Evolutionary conservation across 2,329 filamentous ascomycete genomes (phyloP), one percentile per base, ranked within the genome.

Genomic region (Diaporthe amygdali): DNA sequence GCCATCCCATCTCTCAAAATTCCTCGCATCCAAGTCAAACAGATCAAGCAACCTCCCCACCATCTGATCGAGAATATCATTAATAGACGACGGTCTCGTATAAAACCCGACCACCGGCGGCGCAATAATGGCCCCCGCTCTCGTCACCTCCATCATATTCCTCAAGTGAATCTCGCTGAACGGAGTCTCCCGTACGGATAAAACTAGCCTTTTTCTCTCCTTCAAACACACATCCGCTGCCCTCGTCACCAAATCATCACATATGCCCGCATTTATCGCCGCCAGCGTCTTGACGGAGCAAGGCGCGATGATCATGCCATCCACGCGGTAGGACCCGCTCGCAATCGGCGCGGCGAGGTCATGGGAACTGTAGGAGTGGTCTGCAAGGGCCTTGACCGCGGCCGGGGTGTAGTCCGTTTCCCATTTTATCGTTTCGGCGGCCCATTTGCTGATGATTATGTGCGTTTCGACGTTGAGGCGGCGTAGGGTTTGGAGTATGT

Each of bases 281-380:
- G 84, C 82, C 5, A 87, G 78, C 1, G 84, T 86, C 75, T 86
- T 86, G 82, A 87, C 84, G 67, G 80, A 83, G 76, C 85, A 87
- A 0, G 82, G 84, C 0, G 84, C 81, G 2, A 87, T 75, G 17
- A 87, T 83, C 85, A 87, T 87, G 14, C 84, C 84, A 68, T 82
- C 80, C 46, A 76, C 78, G 47, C 77, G 79, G 75, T 84, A 87
- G 0, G 83, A 85, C 0, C 85, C 84, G 47, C 80, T 83, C 1
- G 84, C 81, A 2, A 85, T 80, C 0, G 84, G 81, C 0, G 85
- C 85, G 0, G 84, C 79, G 74, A 85, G 77, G 68, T 88, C 85
- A 34, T 80, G 79, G n/a, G 79, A 77, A 5, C 74, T 81, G 76
- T 86, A 81, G 14, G 77, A 75, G 25, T 79, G 73, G 67, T 82